Base-by-base conservation (phyloP, 2,329 filamentous ascomycete species). In the Phyllosticta citrichinensis region DNA sequence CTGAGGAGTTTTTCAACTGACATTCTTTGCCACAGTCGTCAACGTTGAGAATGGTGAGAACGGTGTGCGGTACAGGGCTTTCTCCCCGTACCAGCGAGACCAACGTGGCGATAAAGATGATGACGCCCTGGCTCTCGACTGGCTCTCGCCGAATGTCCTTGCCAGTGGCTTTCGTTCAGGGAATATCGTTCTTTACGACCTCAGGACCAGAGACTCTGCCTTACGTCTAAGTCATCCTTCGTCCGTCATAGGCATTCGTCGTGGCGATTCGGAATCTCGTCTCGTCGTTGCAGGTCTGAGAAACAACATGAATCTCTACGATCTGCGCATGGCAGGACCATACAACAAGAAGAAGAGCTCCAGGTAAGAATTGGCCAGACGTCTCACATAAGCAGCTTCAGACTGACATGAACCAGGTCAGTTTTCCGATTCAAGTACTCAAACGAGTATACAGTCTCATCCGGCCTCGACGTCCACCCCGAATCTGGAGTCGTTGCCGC, bases 401-500 rank as follows among this genome's bases (percentile, higher is more conserved):
- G 2, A 19, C 52, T 60, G 25, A 60, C 24, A 9, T 9, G 52
- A 19, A 47, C 68, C 2, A 66, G 68, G 52, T 71, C 72, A 3
- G 57, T 72, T 1, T 59, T 74, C 22, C 63, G 52, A 1, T 73
- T 71, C 50, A 56, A 63, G 62, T 62, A 65, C 14, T 71, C 73
- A 35, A 55, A 65, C 2, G 66, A 70, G 12, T 67, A 68, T 22
- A 33, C 63, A 0, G 65, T 69, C 10, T 63, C 55, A 12, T 54
- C 71, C 0, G 71, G 67, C 5, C 52, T 75, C 3, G 71, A 70
- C 9, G 66, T 74, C 1, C 62, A 71, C 53, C 47, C 64, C 1
- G 55, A 66, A 2, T 50, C 73, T 9, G 73, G 73, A 0, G 64
- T 75, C 5, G 54, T 74, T 2, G 73, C 73, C 6, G 72, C 71